Evolutionary conservation across 768 basidiomycete species (phyloP).

Genomic region (Russula griseocarnosa): DNA sequence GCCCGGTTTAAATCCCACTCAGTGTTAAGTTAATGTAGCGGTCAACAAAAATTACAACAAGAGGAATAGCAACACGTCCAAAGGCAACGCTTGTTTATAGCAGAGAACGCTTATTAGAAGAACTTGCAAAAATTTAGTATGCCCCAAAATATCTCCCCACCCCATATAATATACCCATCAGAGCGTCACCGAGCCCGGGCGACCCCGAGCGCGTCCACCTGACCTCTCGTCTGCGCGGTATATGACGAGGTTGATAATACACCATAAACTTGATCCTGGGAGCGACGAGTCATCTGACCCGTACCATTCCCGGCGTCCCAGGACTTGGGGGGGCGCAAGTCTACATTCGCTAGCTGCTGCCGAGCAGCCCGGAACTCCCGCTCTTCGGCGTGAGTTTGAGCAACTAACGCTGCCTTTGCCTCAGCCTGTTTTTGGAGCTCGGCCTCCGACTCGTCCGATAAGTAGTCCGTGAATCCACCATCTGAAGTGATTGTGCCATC

Average conservation of each 20-base stretch:
- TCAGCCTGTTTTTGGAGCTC: conserved; percentile 85
- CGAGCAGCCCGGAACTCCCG: conserved; percentile 77
- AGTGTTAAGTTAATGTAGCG: conserved; percentile 6
- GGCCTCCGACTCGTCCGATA: conserved; percentile 90
- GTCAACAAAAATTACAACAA: conserved; percentile 9
- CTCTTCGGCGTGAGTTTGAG: conserved; percentile 79
- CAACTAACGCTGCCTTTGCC: conserved; percentile 67
- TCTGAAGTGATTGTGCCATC: conserved; percentile 81
- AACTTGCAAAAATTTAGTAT: conserved; percentile 10
- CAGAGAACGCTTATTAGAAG: conserved; percentile 4
- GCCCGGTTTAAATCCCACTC: conserved; percentile 12
- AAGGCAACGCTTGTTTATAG: conserved; percentile 14
- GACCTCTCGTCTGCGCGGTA: conserved; percentile 24
- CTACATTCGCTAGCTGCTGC: conserved; percentile 70
- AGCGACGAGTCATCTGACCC: conserved; percentile 22
- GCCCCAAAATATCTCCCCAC: conserved; percentile 4
- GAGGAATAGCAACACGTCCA: conserved; percentile 10
- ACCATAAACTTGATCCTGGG: conserved; percentile 23
- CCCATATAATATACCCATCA: conserved; percentile 6
- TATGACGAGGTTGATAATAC: conserved; percentile 21
- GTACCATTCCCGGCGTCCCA: conserved; percentile 49
- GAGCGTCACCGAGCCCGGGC: conserved; percentile 23
- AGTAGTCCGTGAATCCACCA: conserved; percentile 84
- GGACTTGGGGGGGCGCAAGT: conserved; percentile 69
- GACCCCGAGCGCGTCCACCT: conserved; percentile 28